Base-by-base conservation (phyloP, 345 rosid species). In the Acer yangbiense region DNA sequence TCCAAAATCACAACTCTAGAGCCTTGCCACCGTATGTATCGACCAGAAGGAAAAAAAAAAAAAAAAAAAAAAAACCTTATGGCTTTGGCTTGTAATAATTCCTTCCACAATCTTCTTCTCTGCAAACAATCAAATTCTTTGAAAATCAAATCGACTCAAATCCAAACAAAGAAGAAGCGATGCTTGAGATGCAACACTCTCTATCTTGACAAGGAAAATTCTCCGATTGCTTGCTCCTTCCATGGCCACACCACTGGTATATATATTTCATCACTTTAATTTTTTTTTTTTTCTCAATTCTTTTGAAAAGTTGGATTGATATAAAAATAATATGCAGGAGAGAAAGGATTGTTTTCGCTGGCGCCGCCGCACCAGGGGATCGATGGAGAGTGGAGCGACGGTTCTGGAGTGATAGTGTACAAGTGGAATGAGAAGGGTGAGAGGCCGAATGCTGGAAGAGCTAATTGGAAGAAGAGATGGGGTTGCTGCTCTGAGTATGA, bases 291-390 rank as follows among this genome's bases (percentile, higher is more conserved):
- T 4, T 35, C 39, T 35, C 39, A 35, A 35, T 35, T 35, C 39
- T 35, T 35, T 35, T 35, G 39, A 35, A 35, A 35, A 35, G 46
- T 43, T 43, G 9, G 46, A 43, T 43, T 43, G 46, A 43, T 43
- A 4, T 35, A 35, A 35, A 35, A 35, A 43, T 17, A 5, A 57
- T 57, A 48, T 55, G 76, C 68, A 90, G 89, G 94, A 46, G 88
- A 88, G 66, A 90, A 79, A 78, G 92, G 92, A 8, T 21, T 90
- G 68, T 82, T 84, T 77, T 77, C 92, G 12, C 71, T 86, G 75
- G 88, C 92, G 65, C 92, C 90, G 7, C 92, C 90, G 10, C 92
- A 90, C 78, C 92, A 88, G 58, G 92, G 94, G 74, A 83, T 90
- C 23, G 94, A 88, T 63, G 90, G 90, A 2, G 92, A 85, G 77